Conservation (phyloP, 192 early-diverging fungal genomes). For the Chytriomyces hyalinus region DNA sequence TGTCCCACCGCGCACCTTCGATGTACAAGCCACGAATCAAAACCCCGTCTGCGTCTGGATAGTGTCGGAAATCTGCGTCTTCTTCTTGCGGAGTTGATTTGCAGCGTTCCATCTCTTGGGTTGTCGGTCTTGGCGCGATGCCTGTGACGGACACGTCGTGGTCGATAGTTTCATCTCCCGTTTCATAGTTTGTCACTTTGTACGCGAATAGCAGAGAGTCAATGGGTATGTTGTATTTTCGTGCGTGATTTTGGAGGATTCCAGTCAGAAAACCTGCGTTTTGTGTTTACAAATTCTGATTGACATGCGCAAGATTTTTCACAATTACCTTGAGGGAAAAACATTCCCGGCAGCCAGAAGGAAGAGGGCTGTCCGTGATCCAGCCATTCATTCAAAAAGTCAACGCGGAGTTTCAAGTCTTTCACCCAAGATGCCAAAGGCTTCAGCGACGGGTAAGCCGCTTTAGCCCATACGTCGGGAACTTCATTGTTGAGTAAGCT, state of each 20-base stretch:
- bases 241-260: constrained; percentile 66
- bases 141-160: constrained; percentile 21
- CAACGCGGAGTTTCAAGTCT: constrained; percentile 58
- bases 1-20: constrained; percentile 67
- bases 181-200: constrained; percentile 54
- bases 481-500: constrained; percentile 67
- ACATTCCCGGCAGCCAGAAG: constrained; percentile 70
- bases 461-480: constrained; percentile 56
- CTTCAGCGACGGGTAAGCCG: constrained; percentile 64
- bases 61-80: constrained; percentile 24
- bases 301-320: not conserved
- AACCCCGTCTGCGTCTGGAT: constrained; percentile 57
- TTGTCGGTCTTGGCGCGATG: not conserved
- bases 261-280: constrained; percentile 65
- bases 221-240: constrained; percentile 68
- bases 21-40: constrained; percentile 60
- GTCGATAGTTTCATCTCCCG: constrained; percentile 41
- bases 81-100: constrained; percentile 47
- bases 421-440: constrained; percentile 63
- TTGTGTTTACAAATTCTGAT: not conserved
- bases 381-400: constrained; percentile 54
- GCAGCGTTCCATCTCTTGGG: constrained; percentile 11
- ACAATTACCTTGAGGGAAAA: constrained; percentile 65
- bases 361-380: constrained; percentile 57
- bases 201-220: constrained; percentile 61